Base-by-base conservation (phyloP, 805 yeast species). In the Komagataella populi region DNA sequence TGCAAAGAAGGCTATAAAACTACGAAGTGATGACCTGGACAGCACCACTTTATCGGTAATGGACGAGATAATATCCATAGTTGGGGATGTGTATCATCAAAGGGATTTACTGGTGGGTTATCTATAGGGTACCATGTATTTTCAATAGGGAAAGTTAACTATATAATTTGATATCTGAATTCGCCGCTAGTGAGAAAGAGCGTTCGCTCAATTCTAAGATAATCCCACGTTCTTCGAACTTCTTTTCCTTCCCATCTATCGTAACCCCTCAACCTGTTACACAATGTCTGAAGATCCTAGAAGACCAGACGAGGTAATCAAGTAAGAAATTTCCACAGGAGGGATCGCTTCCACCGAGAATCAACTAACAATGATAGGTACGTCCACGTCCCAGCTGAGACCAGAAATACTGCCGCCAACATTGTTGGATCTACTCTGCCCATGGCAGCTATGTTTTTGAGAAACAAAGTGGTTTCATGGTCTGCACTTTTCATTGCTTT, bases 361-460 rank as follows among this genome's bases (percentile, higher is more conserved):
- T 12, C n/a, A 6, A 10, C 47, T 45, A 45, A 45, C 47, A 45
- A 18, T 6, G 67, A n/a, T 47, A 61, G 64, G 49, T 77, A 78
- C 65, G 63, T 61, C 46, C 83, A 78, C 59, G 60, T 61, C 14
- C 80, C 82, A 45, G 70, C 71, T 12, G 68, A 70, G 55, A 69
- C 74, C 44, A 68, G 78, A 52, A 63, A 64, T 46, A 70, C 68
- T 48, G 78, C 78, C 6, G 62, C 78, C 3, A 65, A 68, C 45
- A 68, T 74, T 67, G 67, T 76, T 23, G 63, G 80, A 6, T 80
- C 76, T 58, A 71, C 79, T 48, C 64, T 78, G 54, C 83, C 83
- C 46, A 74, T 78, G 80, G 81, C 78, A 2, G 83, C 83, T 48
- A 78, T 78, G 83, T 77, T 78, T 60, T 66, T 78, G 73, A 67